These are phyloP conservation scores for Kurtzmaniella fragi DNA, from an alignment of 805 yeast genomes.

Conservation along the genomic window DNA sequence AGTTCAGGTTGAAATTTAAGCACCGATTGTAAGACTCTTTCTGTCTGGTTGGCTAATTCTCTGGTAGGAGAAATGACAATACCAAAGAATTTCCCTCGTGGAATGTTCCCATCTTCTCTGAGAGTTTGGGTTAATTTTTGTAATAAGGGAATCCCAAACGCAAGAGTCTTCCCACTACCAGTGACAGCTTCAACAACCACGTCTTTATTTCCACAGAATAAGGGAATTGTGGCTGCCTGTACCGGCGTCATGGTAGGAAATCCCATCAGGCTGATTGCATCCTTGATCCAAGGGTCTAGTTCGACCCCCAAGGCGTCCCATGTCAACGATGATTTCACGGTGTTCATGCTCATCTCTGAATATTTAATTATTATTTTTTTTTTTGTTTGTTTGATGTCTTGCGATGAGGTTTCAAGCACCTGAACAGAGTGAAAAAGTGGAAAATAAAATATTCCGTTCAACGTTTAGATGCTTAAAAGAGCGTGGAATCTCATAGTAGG, in stretches of 20 bases:
- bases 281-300: slow-evolving; percentile 64
- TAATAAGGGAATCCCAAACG: slow-evolving; percentile 78
- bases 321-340: slow-evolving; percentile 38
- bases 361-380: not conserved
- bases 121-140: slow-evolving; percentile 49
- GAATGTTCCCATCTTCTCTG: slow-evolving; percentile 14
- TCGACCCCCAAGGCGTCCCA: slow-evolving; percentile 57
- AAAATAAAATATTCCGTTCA: slow-evolving; percentile 3
- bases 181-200: slow-evolving; percentile 97
- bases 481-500: slow-evolving; percentile 16
- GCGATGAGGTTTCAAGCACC: not conserved
- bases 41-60: slow-evolving; percentile 67
- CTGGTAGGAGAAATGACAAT: slow-evolving; percentile 72
- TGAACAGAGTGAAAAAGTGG: slow-evolving; percentile 1
- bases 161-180: slow-evolving; percentile 97
- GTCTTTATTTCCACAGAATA: slow-evolving; percentile 79
- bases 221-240: slow-evolving; percentile 90
- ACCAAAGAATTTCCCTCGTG: slow-evolving; percentile 64
- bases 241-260: slow-evolving; percentile 90
- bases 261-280: slow-evolving; percentile 71
- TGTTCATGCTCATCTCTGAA: slow-evolving; percentile 11
- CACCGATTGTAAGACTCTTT: slow-evolving; percentile 56
- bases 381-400: not conserved
- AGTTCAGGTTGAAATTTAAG: slow-evolving; percentile 51
- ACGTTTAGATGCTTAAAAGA: slow-evolving; percentile 19